A percentile compares a stretch with the other conserved stretches of the same genome.
Evolutionary conservation across 2,329 filamentous ascomycete species (phyloP).

Genomic region (Hypomyces rosellus): DNA sequence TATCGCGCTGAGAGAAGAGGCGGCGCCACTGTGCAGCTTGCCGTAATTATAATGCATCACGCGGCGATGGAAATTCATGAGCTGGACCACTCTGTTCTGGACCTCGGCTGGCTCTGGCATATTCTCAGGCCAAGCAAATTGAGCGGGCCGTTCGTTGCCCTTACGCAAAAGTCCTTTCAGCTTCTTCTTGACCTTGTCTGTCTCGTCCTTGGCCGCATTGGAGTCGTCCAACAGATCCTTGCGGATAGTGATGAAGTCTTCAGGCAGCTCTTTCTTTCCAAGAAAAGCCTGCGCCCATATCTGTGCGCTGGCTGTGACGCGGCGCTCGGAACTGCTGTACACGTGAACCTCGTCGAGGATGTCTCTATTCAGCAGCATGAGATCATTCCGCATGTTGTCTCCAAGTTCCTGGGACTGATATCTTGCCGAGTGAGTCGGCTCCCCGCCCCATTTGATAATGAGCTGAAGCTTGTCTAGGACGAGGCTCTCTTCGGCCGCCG

Average conservation of each 20-base stretch:
- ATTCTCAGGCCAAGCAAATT: slow-evolving; percentile 97
- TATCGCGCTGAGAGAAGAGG: slow-evolving; percentile 55
- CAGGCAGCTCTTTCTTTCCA: slow-evolving; percentile 74
- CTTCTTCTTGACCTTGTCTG: slow-evolving; percentile 99
- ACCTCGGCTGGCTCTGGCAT: slow-evolving; percentile 93
- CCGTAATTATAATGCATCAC: slow-evolving; percentile 94
- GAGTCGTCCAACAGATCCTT: slow-evolving; percentile 96
- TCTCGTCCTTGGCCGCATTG: slow-evolving; percentile 96
- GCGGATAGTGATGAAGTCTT: slow-evolving; percentile 81
- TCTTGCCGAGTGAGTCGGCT: slow-evolving; percentile 92
- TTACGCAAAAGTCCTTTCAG: slow-evolving; percentile 86
- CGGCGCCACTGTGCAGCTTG: slow-evolving; percentile 64
- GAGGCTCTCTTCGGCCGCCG: slow-evolving; percentile 85
- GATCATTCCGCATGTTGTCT: slow-evolving; percentile 90
- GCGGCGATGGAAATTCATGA: slow-evolving; percentile 95
- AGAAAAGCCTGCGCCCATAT: slow-evolving; percentile 92
- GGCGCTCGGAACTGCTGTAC: slow-evolving; percentile 90
- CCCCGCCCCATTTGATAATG: slow-evolving; percentile 98
- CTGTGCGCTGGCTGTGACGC: slow-evolving; percentile 92
- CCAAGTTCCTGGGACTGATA: slow-evolving; percentile 95
- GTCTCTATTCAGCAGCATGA: slow-evolving; percentile 86
- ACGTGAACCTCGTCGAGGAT: slow-evolving; percentile 89
- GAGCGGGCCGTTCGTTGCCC: slow-evolving; percentile 85
- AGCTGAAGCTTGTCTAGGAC: slow-evolving; percentile 94
- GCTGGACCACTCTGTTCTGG: slow-evolving; percentile 80